These are phyloP conservation scores for Cucumis cinereus DNA, from an alignment of 306 rosid species.

Conservation along the genomic window DNA sequence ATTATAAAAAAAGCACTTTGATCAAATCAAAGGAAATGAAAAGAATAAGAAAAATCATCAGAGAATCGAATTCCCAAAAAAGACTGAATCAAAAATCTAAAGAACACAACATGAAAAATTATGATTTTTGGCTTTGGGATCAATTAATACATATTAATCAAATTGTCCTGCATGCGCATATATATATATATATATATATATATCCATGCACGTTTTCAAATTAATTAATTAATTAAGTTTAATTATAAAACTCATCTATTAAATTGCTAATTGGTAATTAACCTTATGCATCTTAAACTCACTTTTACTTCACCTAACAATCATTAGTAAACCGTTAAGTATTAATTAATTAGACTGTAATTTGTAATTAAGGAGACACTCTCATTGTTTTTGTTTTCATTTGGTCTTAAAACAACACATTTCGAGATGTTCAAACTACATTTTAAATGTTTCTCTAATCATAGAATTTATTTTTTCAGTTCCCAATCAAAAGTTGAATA, in stretches of 20 bases:
- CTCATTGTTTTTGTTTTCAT: neutral
- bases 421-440: neutral
- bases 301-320: slow-evolving; percentile 2
- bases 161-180: slow-evolving; percentile 5
- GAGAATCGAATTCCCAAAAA: neutral
- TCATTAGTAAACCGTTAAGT: neutral
- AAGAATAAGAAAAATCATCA: too few species aligned
- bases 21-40: neutral
- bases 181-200: neutral
- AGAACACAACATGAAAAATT: neutral
- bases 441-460: neutral
- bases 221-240: neutral
- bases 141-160: neutral
- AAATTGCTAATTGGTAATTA: neutral
- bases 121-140: neutral
- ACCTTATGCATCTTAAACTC: neutral
- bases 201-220: neutral
- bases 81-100: neutral
- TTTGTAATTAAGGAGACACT: neutral
- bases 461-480: neutral
- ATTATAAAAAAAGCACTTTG: neutral
- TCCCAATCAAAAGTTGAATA: neutral
- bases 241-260: neutral
- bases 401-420: neutral
- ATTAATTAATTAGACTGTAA: neutral